Base-by-base conservation (phyloP, 2,329 filamentous ascomycete species). In the Aspergillus sp. region DNA sequence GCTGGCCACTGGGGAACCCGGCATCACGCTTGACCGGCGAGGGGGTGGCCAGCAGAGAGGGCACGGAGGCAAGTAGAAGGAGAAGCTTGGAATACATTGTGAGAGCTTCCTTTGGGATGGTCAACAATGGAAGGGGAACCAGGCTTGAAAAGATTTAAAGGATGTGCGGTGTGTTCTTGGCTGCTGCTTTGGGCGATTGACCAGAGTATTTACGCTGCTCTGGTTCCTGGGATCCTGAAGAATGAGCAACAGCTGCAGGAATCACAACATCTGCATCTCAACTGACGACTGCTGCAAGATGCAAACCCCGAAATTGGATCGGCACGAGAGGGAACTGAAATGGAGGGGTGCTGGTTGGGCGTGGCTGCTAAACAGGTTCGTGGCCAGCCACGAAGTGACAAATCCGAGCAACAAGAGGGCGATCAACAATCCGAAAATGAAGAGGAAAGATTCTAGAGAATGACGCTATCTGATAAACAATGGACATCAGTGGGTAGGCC, bases 1-100 rank as follows among this genome's bases (percentile, higher is more conserved):
- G 84, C 59, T 87, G 77, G 6, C 84, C 84, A 44, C 83, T 68
- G 9, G 69, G 66, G 64, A 84, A 85, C 33, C 74, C 69, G 33
- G 60, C 61, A 9, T 31, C 27, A 59, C 57, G 71, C 58, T 57
- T 71, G 54, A 44, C 46, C 4, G 17, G 46, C 5, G 52, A 48
- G 3, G 53, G 53, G 23, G 53, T 50, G 23, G 64, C 63, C 12
- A 66, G 48, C 4, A 58, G 56, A 58, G 62, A 62, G 7, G 40
- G 62, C 37, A 47, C 59, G 51, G 56, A 55, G 8, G 65, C 59
- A 14, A 65, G 54, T 17, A 65, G 55, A 7, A 65, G 47, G 11
- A 60, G 47, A 40, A 64, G 17, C 14, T 48, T 57, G 51, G 62
- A 55, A 33, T 59, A 59, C 65, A 67, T 67, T 15, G 9, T 60